Evolutionary conservation across 2,329 filamentous ascomycete species (phyloP), one percentile per base, ranked within the genome.

Genomic region (Sordariomycetes sp.): DNA sequence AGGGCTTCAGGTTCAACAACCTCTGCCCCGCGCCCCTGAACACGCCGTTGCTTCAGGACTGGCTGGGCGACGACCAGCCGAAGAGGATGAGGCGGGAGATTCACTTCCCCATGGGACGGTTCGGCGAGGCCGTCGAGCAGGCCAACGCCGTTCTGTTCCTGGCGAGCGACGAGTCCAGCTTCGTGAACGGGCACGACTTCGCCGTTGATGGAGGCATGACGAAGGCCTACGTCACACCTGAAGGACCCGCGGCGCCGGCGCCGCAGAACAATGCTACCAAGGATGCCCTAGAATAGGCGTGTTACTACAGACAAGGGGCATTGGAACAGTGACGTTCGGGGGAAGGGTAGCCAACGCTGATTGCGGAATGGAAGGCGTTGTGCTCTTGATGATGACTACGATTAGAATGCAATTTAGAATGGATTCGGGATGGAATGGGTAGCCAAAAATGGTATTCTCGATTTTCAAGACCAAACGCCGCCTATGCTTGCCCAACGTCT

Each of bases 191-290:
- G 9, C 82, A 78, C 39, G 92, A 96, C 55, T 94, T 96, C 63
- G 82, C 94, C 5, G 87, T 96, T 18, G 92, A 98, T 50, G 92
- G 92, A 38, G 90, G 90, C 39, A 86, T 98, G 85, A 90, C 79
- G 50, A 94, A 84, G 70, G 85, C 87, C 29, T 96, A 95, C 58
- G 77, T 82, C 19, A 82, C 78, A 2, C 63, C 78, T 3, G 75
- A 81, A 58, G 78, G 78, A 4, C 64, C 71, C 11, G 53, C 75
- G 8, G 46, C 64, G 0, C 45, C 62, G 9, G 67, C 70, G 5
- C 79, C 79, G 4, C 53, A 58, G 41, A 82, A 79, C 59, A 78
- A 79, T 46, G 73, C 73, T n/a, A 43, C 49, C 38, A 74, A 69
- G 59, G 52, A 57, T 12, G 61, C 59, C 26, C 52, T 73, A 17